Evolutionary conservation across 306 rosid species (phyloP), one percentile per base, ranked within the genome.

Genomic region (Acacia confusa): DNA sequence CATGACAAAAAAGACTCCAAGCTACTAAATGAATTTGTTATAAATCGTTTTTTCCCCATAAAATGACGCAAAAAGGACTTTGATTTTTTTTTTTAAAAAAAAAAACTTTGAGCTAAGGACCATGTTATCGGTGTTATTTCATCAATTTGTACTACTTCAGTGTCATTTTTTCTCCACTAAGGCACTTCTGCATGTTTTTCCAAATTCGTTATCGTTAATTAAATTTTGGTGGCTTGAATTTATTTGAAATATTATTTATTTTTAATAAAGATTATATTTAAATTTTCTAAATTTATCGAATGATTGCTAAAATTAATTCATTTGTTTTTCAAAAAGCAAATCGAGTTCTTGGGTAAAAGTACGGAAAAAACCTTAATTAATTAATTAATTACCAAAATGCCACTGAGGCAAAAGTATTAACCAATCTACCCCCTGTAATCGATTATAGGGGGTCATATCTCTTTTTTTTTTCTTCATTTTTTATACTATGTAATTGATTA

Each of bases 21-120:
- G 52, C 28, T 44, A 63, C 81, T 66, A 44, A 81, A 66, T 20
- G 77, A 83, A 70, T 55, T n/a, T 20, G 22, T 55, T 55, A 0
- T 55, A n/a, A 55, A 57, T n/a, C 4, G 1, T 48, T 50, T 17
- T 50, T 53, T 19, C 1, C 0, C 4, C 60, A 53, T 19, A 55
- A n/a, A n/a, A 55, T 55, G 63, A 55, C 63, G 9, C 27, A 55
- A 20, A 48, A 52, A n/a, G 63, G 28, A 55, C 11, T 55, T 55
- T 55, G 28, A 55, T 30, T 30, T 30, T 48, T 48, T 15, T 14
- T 14, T 47, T 13, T 0, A 0, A 3, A 17, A 50, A 50, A 17
- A 19, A 3, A 53, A 53, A 7, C 10, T 17, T 17, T 53, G 60
- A 6, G 25, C 2, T 19, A 53, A 53, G 60, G n/a, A 19, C 25